Conservation (phyloP, 148 eudicot genomes). For the Camellia japonica region DNA sequence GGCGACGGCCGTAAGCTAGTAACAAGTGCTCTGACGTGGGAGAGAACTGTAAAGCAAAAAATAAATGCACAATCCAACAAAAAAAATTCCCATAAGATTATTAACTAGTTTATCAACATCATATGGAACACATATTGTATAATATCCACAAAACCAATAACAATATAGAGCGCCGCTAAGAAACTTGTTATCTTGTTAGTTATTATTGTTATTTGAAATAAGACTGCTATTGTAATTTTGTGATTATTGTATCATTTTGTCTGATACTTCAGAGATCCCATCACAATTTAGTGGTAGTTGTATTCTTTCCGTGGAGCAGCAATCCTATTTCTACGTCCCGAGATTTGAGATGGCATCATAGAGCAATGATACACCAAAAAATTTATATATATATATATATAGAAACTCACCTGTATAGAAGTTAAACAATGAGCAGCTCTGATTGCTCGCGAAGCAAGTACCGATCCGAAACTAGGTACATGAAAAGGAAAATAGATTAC, state of each 20-base stretch:
- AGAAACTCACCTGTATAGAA: conserved; percentile 81
- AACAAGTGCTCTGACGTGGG: conserved; percentile 99
- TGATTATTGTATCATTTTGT: no score
- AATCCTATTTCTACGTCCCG: neutral
- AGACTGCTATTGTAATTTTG: no score
- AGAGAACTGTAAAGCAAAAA: conserved; percentile 64
- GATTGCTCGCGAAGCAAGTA: conserved; percentile 90
- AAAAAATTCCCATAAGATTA: neutral
- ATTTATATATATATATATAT: neutral
- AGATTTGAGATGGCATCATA: neutral
- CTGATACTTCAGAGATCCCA: no score
- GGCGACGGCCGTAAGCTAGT: conserved; percentile 98
- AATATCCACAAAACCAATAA: neutral
- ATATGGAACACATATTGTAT: neutral
- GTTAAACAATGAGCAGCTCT: conserved; percentile 99
- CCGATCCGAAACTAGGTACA: conserved; percentile 67
- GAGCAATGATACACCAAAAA: conserved; percentile 2
- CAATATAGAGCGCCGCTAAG: neutral
- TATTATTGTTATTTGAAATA: no score
- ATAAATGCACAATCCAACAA: neutral
- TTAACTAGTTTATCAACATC: neutral
- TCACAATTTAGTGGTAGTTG: no score
- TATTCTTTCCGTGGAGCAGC: neutral
- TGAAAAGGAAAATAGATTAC: conserved; percentile 5
- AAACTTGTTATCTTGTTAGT: neutral